Evolutionary conservation across 1,139 yeast species (phyloP).

Genomic region (Kodamaea sp.): DNA sequence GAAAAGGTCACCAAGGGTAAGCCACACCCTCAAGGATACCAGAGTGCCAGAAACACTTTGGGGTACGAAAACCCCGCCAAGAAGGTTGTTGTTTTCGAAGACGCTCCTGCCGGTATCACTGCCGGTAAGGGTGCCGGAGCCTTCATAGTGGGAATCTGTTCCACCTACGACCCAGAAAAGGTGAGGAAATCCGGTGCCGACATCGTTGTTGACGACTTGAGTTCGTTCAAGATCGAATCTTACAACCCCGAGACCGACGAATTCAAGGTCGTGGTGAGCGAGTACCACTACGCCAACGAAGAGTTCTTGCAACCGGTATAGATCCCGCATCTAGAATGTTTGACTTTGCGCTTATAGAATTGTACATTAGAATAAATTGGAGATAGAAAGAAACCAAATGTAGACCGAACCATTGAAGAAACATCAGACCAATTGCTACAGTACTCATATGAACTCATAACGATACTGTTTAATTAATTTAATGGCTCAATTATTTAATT

Average conservation of each 20-base stretch:
- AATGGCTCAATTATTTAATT: too few relatives aligned
- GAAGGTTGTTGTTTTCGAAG: conserved; percentile 75
- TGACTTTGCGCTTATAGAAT: conserved; percentile 10
- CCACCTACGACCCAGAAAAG: conserved; percentile 70
- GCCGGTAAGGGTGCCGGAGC: conserved; percentile 90
- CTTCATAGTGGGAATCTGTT: conserved; percentile 77
- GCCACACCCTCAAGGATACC: conserved; percentile 85
- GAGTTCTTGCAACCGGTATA: conserved; percentile 37
- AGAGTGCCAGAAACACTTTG: conserved; percentile 60
- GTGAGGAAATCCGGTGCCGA: conserved; percentile 78
- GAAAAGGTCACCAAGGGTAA: conserved; percentile 76
- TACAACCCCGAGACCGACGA: conserved; percentile 48
- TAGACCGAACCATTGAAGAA: too few relatives aligned
- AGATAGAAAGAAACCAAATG: background rate
- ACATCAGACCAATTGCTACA: too few relatives aligned
- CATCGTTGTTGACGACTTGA: conserved; percentile 73
- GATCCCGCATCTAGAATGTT: too few relatives aligned
- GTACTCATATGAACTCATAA: too few relatives aligned
- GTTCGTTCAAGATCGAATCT: conserved; percentile 45
- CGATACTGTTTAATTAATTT: too few relatives aligned
- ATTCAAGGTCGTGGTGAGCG: conserved; percentile 45
- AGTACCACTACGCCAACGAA: conserved; percentile 49
- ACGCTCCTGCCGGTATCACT: conserved; percentile 84
- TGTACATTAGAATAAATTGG: conserved; percentile 12
- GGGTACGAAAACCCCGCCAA: conserved; percentile 48